Conservation (phyloP, 2,329 filamentous ascomycete species). For the Hortaea sp. region DNA sequence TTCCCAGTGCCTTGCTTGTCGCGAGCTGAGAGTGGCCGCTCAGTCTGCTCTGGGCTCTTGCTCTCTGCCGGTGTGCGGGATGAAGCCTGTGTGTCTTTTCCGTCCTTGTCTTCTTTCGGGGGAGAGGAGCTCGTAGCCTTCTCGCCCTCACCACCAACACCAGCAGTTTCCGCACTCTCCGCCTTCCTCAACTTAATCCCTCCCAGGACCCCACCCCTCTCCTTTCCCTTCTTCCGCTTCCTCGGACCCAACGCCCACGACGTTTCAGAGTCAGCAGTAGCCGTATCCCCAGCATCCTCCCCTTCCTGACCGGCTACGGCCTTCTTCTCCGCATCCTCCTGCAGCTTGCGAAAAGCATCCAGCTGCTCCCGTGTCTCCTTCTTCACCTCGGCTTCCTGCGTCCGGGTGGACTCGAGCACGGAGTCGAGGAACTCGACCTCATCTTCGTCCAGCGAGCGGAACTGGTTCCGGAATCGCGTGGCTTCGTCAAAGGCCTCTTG, state of each 20-base stretch:
- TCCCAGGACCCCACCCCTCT: slow-evolving; percentile 25
- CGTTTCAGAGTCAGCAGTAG: slow-evolving; percentile 29
- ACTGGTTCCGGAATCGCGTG: slow-evolving; percentile 63
- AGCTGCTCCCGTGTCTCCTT: slow-evolving; percentile 51
- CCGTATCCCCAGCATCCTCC: slow-evolving; percentile 35
- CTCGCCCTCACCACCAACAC: neutral
- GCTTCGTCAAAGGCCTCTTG: slow-evolving; percentile 73
- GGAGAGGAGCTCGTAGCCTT: neutral
- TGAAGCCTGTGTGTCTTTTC: neutral
- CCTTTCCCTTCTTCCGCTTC: slow-evolving; percentile 29
- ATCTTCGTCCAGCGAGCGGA: slow-evolving; percentile 66
- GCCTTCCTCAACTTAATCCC: slow-evolving; percentile 34
- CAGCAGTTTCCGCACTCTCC: slow-evolving; percentile 15
- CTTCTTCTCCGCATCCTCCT: slow-evolving; percentile 47
- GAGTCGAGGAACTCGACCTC: slow-evolving; percentile 64
- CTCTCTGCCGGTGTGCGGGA: neutral
- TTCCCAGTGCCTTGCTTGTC: neutral
- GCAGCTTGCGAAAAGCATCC: slow-evolving; percentile 48
- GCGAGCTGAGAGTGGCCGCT: neutral
- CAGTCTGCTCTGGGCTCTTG: neutral
- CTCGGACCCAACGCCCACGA: slow-evolving; percentile 11
- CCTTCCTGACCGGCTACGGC: slow-evolving; percentile 18
- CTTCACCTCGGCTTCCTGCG: slow-evolving; percentile 46
- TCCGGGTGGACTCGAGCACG: slow-evolving; percentile 46
- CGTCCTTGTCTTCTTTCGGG: neutral